These are phyloP conservation scores for Xanthoconium purpureum DNA, from an alignment of 768 basidiomycete genomes.

Conservation along the genomic window DNA sequence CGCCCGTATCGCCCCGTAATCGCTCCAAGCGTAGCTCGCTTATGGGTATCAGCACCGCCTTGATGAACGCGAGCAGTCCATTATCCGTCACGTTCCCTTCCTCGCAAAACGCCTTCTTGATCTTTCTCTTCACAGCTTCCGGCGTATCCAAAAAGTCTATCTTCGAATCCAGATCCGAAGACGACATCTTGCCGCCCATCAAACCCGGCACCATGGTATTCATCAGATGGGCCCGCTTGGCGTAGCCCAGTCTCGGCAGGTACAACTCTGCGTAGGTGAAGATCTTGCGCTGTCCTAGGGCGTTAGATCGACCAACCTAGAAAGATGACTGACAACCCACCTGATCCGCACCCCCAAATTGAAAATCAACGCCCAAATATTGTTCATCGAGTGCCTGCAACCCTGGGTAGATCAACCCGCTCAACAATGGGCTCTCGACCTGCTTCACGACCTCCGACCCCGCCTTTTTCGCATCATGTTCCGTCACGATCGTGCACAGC, in stretches of 20 bases:
- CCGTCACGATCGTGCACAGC: constrained; percentile 85
- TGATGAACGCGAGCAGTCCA: constrained; percentile 80
- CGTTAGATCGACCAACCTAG: neutral
- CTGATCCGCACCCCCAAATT: constrained; percentile 98
- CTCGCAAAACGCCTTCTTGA: constrained; percentile 91
- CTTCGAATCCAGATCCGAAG: constrained; percentile 96
- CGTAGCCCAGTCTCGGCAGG: constrained; percentile 90
- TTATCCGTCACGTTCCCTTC: constrained; percentile 88
- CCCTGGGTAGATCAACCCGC: constrained; percentile 92
- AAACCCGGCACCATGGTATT: constrained; percentile 96
- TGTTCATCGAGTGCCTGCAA: constrained; percentile 96
- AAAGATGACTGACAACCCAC: constrained; percentile 39
- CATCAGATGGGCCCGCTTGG: constrained; percentile 96
- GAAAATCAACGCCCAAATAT: constrained; percentile 94
- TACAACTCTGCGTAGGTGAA: constrained; percentile 97
- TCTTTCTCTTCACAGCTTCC: constrained; percentile 80
- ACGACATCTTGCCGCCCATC: constrained; percentile 96
- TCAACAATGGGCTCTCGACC: constrained; percentile 85
- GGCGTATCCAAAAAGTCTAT: constrained; percentile 95
- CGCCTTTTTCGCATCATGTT: constrained; percentile 97
- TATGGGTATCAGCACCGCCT: constrained; percentile 87
- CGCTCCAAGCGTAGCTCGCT: constrained; percentile 69
- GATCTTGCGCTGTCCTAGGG: constrained; percentile 89
- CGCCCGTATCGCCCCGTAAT: constrained; percentile 40
- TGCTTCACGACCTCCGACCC: constrained; percentile 99